Evolutionary conservation across 768 basidiomycete genomes (phyloP).

Genomic region (Boletus reticuloceps): DNA sequence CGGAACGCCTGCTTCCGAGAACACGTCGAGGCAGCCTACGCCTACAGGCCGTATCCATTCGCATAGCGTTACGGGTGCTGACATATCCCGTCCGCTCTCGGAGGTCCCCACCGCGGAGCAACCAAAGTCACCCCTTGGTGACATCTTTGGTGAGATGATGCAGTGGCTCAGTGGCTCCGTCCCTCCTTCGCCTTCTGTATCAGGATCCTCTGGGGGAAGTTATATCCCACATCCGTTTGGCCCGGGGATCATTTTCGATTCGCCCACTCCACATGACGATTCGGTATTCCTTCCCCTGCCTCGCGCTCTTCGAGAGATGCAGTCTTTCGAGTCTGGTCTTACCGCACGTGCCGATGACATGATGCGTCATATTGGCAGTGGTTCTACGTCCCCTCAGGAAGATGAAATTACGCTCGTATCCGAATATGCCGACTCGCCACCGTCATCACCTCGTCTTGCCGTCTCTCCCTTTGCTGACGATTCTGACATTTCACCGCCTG

Average conservation of each 20-base stretch:
- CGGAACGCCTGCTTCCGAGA: slow-evolving; percentile 30
- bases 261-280: slow-evolving; percentile 47
- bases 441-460: slow-evolving; percentile 21
- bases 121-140: slow-evolving; percentile 34
- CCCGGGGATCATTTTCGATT: slow-evolving; percentile 56
- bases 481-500: slow-evolving; percentile 24
- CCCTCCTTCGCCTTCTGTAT: slow-evolving; percentile 34
- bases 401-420: neutral
- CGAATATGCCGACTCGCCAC: slow-evolving; percentile 7
- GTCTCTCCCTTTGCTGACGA: slow-evolving; percentile 30
- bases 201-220: slow-evolving; percentile 20
- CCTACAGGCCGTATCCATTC: slow-evolving; percentile 64
- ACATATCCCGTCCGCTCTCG: slow-evolving; percentile 46
- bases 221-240: slow-evolving; percentile 61
- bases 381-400: slow-evolving; percentile 7
- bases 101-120: slow-evolving; percentile 23
- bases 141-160: slow-evolving; percentile 68
- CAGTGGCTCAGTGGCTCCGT: slow-evolving; percentile 45
- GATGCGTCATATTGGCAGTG: slow-evolving; percentile 16
- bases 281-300: slow-evolving; percentile 44
- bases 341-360: slow-evolving; percentile 62
- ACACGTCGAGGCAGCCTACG: slow-evolving; percentile 27
- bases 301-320: slow-evolving; percentile 74
- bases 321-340: slow-evolving; percentile 80
- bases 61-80: slow-evolving; percentile 73